Evolutionary conservation across 208 protist species (phyloP).

Genomic region (Phytomonas francai): DNA sequence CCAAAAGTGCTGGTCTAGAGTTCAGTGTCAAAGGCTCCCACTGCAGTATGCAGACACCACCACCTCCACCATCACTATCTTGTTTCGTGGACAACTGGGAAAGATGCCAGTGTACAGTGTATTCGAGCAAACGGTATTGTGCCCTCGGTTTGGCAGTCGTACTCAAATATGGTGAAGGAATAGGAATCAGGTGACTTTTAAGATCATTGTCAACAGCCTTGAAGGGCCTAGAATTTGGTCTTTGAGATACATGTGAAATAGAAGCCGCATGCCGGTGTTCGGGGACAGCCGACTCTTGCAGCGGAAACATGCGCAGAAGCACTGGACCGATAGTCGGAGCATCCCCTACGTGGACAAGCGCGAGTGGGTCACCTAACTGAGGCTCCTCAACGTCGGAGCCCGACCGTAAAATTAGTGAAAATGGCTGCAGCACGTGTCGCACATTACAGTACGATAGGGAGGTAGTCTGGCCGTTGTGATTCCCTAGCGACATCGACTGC

Average conservation of each 20-base stretch:
- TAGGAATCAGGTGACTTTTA: not conserved
- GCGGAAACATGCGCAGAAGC: not conserved
- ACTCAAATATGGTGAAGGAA: not conserved
- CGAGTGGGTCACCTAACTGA: constrained; percentile 59
- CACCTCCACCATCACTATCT: constrained; percentile 20
- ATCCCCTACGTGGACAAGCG: constrained; percentile 5
- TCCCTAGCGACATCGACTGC: constrained; percentile 69
- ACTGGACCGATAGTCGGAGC: not conserved
- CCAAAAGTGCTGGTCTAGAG: constrained; percentile 35
- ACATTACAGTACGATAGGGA: constrained; percentile 74
- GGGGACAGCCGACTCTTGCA: not conserved
- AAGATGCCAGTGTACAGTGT: constrained; percentile 44
- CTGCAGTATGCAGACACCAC: constrained; percentile 30
- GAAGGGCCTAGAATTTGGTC: not conserved
- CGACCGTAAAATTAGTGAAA: constrained; percentile 41
- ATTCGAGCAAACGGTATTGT: constrained; percentile 27
- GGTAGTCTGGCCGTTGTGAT: constrained; percentile 70
- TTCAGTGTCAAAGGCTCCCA: constrained; percentile 44
- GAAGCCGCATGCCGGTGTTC: not conserved
- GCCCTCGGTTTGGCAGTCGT: not conserved
- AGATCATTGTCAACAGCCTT: not conserved
- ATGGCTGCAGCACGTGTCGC: constrained; percentile 64
- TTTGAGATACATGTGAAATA: not conserved
- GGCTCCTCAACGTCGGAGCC: constrained; percentile 61
- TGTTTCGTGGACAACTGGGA: constrained; percentile 21